Percentiles rank a stretch among this genome's conserved stretches.
Evolutionary conservation across 176 grass and related monocot genomes (phyloP).

Genomic region (Rhipidocladum racemiflorum): DNA sequence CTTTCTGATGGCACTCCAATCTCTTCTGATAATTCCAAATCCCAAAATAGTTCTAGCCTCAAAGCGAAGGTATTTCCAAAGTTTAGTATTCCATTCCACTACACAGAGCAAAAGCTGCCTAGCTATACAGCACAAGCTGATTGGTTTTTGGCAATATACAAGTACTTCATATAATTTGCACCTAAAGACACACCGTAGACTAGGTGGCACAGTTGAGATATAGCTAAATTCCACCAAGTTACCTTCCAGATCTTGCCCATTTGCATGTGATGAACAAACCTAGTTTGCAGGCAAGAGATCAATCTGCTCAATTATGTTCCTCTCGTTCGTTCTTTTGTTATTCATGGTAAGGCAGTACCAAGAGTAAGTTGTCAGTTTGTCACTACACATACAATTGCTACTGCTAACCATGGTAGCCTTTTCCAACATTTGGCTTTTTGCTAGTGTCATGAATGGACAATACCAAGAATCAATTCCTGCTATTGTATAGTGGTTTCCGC

Average conservation of each 20-base stretch:
- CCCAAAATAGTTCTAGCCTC: not conserved
- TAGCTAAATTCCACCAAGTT: not conserved
- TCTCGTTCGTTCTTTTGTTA: not conserved
- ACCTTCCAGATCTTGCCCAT: conserved; percentile 19
- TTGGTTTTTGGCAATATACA: too few relatives aligned
- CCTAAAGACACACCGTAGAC: too few relatives aligned
- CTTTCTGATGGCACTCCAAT: not conserved
- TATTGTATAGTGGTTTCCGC: not conserved
- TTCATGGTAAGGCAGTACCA: not conserved
- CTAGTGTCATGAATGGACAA: not conserved
- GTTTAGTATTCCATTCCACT: too few relatives aligned
- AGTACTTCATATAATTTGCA: too few relatives aligned
- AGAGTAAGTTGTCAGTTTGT: not conserved
- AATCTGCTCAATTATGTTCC: not conserved
- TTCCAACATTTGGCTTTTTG: conserved; percentile 16
- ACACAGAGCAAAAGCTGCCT: too few relatives aligned
- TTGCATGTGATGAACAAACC: not conserved
- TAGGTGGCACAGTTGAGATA: not conserved
- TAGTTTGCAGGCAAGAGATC: conserved; percentile 1
- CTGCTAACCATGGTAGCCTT: not conserved
- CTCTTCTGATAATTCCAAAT: not conserved
- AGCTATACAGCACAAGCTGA: too few relatives aligned
- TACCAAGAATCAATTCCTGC: not conserved
- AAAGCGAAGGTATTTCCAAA: not conserved
- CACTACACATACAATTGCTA: not conserved